These are phyloP conservation scores for Phytophthora constricta DNA, from an alignment of 352 stramenopile genomes.

Conservation along the genomic window DNA sequence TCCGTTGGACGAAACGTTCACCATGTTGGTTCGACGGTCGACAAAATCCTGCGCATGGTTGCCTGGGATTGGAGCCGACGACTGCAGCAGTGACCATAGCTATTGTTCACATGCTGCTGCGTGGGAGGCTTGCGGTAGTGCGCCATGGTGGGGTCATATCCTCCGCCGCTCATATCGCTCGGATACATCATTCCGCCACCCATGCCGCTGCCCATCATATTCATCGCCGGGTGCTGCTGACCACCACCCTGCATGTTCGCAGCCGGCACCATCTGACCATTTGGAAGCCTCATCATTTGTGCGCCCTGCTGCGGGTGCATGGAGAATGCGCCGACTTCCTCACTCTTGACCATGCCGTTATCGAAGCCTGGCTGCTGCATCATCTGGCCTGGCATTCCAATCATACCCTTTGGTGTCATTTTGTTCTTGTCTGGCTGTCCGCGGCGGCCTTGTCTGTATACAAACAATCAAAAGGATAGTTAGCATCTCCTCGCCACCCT, in stretches of 20 bases:
- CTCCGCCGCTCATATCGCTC: conserved; percentile 47
- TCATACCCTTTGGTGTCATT: conserved; percentile 36
- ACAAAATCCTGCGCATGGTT: conserved; percentile 45
- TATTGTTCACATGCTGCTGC: conserved; percentile 42
- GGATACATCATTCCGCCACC: conserved; percentile 51
- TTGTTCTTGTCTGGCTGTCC: conserved; percentile 54
- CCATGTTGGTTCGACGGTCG: conserved; percentile 53
- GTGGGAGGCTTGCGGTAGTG: conserved; percentile 57
- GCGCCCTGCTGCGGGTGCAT: conserved; percentile 48
- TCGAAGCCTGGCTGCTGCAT: conserved; percentile 48
- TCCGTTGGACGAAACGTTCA: conserved; percentile 44
- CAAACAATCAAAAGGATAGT: conserved; percentile 14
- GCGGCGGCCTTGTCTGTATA: conserved; percentile 46
- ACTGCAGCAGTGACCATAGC: conserved; percentile 54
- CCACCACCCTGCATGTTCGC: conserved; percentile 25
- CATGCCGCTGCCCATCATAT: conserved; percentile 25
- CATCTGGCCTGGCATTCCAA: conserved; percentile 37
- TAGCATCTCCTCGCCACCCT: not conserved
- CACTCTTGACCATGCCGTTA: conserved; percentile 67
- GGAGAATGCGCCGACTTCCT: conserved; percentile 63
- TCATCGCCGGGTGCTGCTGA: conserved; percentile 30
- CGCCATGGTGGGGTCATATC: conserved; percentile 59
- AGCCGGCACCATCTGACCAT: conserved; percentile 38
- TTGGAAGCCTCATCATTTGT: conserved; percentile 48
- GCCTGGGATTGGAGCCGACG: conserved; percentile 25